These are phyloP conservation scores for Exserohilum turcica DNA, from an alignment of 2,329 filamentous ascomycete genomes.

Conservation along the genomic window DNA sequence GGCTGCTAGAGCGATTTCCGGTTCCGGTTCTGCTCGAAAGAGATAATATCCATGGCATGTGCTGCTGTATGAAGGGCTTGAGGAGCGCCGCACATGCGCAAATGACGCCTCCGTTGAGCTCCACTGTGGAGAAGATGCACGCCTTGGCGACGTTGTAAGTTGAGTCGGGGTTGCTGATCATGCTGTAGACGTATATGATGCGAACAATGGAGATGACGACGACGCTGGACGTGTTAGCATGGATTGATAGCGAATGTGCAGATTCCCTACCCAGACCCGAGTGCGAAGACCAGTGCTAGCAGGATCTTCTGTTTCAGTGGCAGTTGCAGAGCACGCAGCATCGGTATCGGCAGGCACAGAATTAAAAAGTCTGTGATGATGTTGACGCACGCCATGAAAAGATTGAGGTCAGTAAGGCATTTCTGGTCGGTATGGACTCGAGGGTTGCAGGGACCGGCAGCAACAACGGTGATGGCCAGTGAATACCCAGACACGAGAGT, in stretches of 20 bases:
- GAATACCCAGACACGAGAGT: conserved; percentile 23
- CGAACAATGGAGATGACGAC: conserved; percentile 25
- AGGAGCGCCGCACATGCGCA: conserved; percentile 22
- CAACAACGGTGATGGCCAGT: conserved; percentile 23
- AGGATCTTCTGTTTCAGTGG: conserved; percentile 35
- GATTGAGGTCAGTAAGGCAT: conserved; percentile 24
- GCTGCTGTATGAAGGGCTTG: conserved; percentile 22
- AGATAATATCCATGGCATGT: conserved; percentile 19
- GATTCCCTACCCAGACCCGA: conserved; percentile 29
- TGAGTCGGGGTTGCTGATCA: conserved; percentile 21
- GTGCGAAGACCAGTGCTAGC: conserved; percentile 34
- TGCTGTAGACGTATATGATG: conserved; percentile 27
- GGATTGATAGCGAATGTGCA: background rate
- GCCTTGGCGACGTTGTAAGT: conserved; percentile 27
- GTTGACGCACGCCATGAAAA: conserved; percentile 35
- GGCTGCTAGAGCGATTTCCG: conserved; percentile 7
- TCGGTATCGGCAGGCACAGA: conserved; percentile 34
- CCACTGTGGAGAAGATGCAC: conserved; percentile 24
- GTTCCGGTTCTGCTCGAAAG: conserved; percentile 13
- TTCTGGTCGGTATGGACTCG: conserved; percentile 14
- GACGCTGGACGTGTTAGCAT: conserved; percentile 13
- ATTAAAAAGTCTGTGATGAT: conserved; percentile 45
- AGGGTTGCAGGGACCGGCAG: conserved; percentile 25
- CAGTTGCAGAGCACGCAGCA: conserved; percentile 31
- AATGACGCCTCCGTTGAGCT: conserved; percentile 27